Evolutionary conservation across 2,329 filamentous ascomycete species (phyloP).

Genomic region (Thelonectria olida): DNA sequence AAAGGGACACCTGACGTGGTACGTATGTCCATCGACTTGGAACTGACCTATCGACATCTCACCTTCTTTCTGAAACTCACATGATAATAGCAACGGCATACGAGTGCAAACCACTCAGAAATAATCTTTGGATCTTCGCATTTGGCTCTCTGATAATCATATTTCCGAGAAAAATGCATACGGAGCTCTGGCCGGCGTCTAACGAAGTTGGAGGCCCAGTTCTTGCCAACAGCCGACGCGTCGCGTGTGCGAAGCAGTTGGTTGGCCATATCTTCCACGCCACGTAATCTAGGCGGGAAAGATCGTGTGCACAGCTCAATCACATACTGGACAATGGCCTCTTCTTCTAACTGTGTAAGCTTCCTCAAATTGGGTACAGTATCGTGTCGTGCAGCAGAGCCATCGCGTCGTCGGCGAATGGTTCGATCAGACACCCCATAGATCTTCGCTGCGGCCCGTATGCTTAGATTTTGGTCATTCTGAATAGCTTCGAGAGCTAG

Average conservation of each 20-base stretch:
- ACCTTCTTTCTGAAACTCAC: no score
- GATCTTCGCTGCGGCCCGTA: background rate
- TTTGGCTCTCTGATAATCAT: no score
- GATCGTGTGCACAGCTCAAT: constrained; percentile 32
- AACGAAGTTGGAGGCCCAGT: no score
- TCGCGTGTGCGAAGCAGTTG: no score
- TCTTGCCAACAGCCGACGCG: no score
- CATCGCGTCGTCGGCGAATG: background rate
- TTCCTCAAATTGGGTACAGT: constrained; percentile 11
- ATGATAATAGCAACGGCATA: no score
- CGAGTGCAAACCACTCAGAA: constrained; percentile 30
- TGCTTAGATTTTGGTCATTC: background rate
- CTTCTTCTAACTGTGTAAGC: constrained; percentile 16
- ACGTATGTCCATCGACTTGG: no score
- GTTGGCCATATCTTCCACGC: no score
- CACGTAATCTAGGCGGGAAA: constrained; percentile 35
- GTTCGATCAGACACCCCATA: background rate
- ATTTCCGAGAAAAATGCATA: no score
- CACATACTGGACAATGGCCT: constrained; percentile 24
- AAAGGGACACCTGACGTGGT: no score
- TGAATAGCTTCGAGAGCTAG: background rate
- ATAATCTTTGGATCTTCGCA: constrained; percentile 36
- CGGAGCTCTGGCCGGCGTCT: no score
- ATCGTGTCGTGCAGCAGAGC: constrained; percentile 1
- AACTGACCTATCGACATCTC: no score